A percentile compares a stretch with the other conserved stretches of the same genome.
phyloP scores from a whole-genome alignment of 495 filamentous ascomycete genomes.

The Aspergillus asperescens region DNA sequence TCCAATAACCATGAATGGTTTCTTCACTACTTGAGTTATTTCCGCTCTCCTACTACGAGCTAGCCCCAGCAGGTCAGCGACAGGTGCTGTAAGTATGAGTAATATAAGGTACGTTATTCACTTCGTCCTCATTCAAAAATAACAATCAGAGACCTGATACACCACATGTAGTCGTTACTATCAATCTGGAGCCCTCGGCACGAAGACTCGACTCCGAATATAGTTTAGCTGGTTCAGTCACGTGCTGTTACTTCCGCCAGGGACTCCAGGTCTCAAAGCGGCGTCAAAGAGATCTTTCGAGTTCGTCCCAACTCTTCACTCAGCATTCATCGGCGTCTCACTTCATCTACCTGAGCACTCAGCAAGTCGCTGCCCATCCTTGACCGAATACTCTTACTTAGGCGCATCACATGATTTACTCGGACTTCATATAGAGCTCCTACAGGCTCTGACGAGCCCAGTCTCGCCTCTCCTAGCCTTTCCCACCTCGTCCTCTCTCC shows the following conservation, averaged over 20 bases:
- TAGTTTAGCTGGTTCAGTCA: slow-evolving; percentile 1
- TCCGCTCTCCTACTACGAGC: too few species aligned
- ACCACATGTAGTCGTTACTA: too few species aligned
- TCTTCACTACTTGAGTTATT: too few species aligned
- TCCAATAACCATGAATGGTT: too few species aligned
- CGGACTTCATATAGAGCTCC: slow-evolving; percentile 3
- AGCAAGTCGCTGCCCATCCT: background rate
- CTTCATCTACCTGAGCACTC: background rate
- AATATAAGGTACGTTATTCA: too few species aligned
- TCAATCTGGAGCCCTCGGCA: background rate
- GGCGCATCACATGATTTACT: slow-evolving; percentile 10
- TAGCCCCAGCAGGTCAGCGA: too few species aligned
- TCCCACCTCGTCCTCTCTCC: slow-evolving; percentile 1
- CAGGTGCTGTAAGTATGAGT: too few species aligned
- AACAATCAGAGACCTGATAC: too few species aligned
- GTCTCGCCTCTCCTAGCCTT: slow-evolving; percentile 6
- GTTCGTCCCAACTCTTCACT: background rate
- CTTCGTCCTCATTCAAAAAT: too few species aligned
- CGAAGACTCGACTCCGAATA: background rate
- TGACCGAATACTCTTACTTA: slow-evolving; percentile 1
- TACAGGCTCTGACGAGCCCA: slow-evolving; percentile 13
- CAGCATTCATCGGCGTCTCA: background rate
- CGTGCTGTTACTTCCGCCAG: background rate
- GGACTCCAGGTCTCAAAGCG: background rate
- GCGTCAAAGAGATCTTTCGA: too few species aligned